Evolutionary conservation across 2,329 filamentous ascomycete species (phyloP), one percentile per base, ranked within the genome.

Genomic region (Sporothrix brasiliensis): DNA sequence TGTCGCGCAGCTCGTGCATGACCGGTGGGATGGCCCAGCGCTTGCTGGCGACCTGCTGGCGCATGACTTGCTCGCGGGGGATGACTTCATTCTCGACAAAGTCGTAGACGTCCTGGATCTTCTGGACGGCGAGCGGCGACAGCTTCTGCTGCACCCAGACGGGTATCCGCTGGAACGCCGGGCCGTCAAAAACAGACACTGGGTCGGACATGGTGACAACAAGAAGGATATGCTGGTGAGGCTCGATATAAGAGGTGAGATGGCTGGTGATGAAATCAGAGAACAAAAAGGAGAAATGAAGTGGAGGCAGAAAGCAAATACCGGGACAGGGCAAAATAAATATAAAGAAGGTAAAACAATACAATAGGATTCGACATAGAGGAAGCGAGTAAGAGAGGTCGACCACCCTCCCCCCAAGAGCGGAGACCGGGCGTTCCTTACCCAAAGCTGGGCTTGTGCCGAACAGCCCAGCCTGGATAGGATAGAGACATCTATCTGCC

Each of bases 21-120:
- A 82, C 75, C 10, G 79, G 78, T 16, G 81, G 80, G 6, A 78
- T 81, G 52, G 77, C 79, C 78, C 86, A 87, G 58, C 94, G 95
- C 80, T 93, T 91, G 74, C 82, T 84, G 86, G 97, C 98, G 75
- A 99, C 86, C 70, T 95, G 90, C 75, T 98, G 94, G 73, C 98
- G 87, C 76, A 98, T 85, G 58, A 85, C 79, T 0, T 95, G 94
- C 79, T 95, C 91, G 50, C 85, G 78, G 0, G 81, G 81, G 44
- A 82, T 81, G 73, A 79, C 82, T 73, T 83, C 81, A 30, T 76
- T 79, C 74, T 83, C 81, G 41, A 82, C 72, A 68, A 80, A 83
- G 52, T 82, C 78, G 69, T 81, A 76, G 16, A 82, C 81, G 63
- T 78, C 78, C 60, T 76, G 75, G 73, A 75, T 76, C 72, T 73